Evolutionary conservation across 345 rosid genomes (phyloP), one percentile per base, ranked within the genome.

Genomic region (Gossypium sturtianum): DNA sequence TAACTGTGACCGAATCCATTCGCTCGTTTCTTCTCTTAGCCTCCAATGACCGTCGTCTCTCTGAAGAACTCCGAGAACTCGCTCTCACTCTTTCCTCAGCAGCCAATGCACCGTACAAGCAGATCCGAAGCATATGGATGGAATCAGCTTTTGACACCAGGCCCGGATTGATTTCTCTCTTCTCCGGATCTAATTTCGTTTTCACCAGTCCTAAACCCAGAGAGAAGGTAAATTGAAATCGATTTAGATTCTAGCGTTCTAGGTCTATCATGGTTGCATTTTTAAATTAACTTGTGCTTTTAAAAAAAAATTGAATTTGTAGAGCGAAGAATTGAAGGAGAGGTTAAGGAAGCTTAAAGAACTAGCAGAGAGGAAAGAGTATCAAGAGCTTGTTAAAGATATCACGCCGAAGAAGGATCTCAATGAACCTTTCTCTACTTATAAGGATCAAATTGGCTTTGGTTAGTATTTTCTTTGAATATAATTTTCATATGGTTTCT

Each of bases 401-500:
- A 89, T 94, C n/a, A 81, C 88, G 19, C 97, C 92, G 2, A 83
- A 41, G 81, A 87, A 76, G 66, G 85, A 86, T 43, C 71, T 79
- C 0, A 63, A 74, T 69, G 95, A 94, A 82, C 98, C 98, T 67
- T 92, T 94, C 86, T 94, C 98, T 6, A 87, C 97, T 65, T 94
- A 94, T 82, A 94, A 92, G 81, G 98, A 94, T 81, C 98, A 94
- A 79, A 88, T 94, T 67, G 98, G 98, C 62, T 94, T 94, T 69
- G 98, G 98, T 94, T 77, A 75, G 66, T 48, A 41, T 38, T 16
- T 63, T 71, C 45, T 12, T 62, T 27, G 17, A 29, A 27, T 27
- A 13, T 27, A 27, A 11, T 15, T 60, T 15, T 15, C 43, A 8
- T 34, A 7, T 9, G 34, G 41, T 27, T 62, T 22, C n/a, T 45